These are phyloP conservation scores for Apium graveolens DNA, from an alignment of 129 eudicot species.

Conservation along the genomic window DNA sequence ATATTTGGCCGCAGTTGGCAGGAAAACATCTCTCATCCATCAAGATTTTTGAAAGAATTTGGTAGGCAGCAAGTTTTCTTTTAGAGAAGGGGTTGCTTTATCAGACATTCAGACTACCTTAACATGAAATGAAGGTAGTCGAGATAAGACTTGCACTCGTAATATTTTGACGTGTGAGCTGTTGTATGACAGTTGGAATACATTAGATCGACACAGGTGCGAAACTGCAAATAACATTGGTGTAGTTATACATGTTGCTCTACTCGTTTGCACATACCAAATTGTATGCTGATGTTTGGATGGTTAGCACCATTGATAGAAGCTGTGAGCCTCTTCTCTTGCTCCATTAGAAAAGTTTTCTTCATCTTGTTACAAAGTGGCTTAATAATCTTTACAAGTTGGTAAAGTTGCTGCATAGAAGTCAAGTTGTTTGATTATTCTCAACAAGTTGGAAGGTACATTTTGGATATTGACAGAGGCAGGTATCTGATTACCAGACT, in stretches of 20 bases:
- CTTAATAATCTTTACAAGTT: background rate
- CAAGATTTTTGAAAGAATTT: background rate
- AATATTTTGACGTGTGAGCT: background rate
- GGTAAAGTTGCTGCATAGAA: background rate
- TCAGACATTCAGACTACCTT: background rate
- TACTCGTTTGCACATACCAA: background rate
- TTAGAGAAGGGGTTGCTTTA: background rate
- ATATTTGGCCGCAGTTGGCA: background rate
- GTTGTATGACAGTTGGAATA: background rate
- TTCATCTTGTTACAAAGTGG: background rate
- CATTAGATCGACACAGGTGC: background rate
- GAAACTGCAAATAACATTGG: background rate
- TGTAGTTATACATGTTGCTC: background rate
- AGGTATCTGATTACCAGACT: background rate
- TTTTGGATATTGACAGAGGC: background rate
- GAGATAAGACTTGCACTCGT: background rate
- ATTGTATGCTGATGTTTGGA: background rate
- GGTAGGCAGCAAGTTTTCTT: background rate
- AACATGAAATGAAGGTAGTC: background rate
- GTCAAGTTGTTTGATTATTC: background rate
- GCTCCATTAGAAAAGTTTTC: background rate
- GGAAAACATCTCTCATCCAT: background rate
- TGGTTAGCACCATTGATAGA: background rate
- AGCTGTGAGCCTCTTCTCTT: background rate
- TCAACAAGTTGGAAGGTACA: background rate